A percentile compares a stretch with the other conserved stretches of the same genome.
Evolutionary conservation across 2,329 filamentous ascomycete species (phyloP).

Genomic region (Capronia coronata): DNA sequence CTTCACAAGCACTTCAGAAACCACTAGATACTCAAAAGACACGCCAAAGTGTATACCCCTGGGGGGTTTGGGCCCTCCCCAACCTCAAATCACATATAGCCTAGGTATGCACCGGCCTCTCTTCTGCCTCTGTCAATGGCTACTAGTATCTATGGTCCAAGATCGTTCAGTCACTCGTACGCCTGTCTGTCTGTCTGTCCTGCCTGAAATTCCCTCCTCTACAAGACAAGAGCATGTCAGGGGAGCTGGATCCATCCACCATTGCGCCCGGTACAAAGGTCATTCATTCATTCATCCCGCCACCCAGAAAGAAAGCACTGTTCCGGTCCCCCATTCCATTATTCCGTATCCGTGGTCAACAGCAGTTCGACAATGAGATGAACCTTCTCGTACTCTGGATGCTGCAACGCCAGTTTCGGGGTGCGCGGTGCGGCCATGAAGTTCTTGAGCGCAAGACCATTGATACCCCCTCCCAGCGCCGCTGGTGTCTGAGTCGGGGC

Average conservation of each 20-base stretch:
- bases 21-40: no score
- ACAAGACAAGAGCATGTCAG: no score
- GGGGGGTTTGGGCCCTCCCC: no score
- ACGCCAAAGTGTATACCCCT: no score
- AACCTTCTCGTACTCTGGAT: conserved; percentile 75
- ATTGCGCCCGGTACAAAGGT: neutral
- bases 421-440: conserved; percentile 52
- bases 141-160: no score
- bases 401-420: conserved; percentile 91
- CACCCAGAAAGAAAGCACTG: neutral
- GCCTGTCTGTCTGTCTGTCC: no score
- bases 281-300: conserved; percentile 2
- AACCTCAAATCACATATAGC: neutral
- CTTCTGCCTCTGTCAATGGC: no score
- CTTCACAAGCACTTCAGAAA: no score
- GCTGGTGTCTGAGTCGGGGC: conserved; percentile 31
- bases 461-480: conserved; percentile 34
- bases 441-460: conserved; percentile 32
- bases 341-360: conserved; percentile 65
- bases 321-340: neutral
- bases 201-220: no score
- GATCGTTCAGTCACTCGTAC: no score
- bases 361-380: conserved; percentile 90
- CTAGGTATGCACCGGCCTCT: neutral
- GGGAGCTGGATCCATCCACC: no score